Evolutionary conservation across 2,329 filamentous ascomycete species (phyloP).

Genomic region (Diaporthe citriasiana): DNA sequence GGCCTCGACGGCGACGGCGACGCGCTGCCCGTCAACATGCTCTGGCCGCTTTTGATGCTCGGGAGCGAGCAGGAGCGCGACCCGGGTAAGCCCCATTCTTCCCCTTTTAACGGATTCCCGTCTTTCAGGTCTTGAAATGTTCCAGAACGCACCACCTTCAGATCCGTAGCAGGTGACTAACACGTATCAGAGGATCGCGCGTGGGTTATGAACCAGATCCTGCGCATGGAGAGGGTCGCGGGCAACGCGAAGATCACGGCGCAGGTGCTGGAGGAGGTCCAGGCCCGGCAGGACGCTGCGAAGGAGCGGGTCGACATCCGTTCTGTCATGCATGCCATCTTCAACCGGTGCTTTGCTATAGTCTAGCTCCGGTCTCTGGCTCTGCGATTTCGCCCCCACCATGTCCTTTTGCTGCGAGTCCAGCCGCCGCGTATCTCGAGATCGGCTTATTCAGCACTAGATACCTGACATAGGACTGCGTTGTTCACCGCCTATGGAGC

Average conservation of each 20-base stretch:
- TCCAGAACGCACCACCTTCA: no score
- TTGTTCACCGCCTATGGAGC: not conserved
- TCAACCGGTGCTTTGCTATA: conserved; percentile 67
- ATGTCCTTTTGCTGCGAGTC: not conserved
- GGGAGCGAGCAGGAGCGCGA: conserved; percentile 67
- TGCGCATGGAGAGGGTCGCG: conserved; percentile 61
- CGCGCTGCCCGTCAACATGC: conserved; percentile 67
- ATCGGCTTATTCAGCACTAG: conserved; percentile 17
- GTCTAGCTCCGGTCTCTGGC: conserved; percentile 47
- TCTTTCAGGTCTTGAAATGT: no score
- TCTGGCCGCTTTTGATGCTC: conserved; percentile 70
- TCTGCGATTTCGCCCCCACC: not conserved
- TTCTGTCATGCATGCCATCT: conserved; percentile 62
- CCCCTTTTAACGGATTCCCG: no score
- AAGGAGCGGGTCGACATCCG: conserved; percentile 60
- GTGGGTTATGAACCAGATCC: conserved; percentile 66
- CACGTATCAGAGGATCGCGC: conserved; percentile 59
- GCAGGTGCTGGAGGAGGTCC: conserved; percentile 61
- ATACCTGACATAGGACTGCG: not conserved
- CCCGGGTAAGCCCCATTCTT: no score
- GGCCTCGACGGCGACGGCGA: conserved; percentile 55
- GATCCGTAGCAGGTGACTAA: no score
- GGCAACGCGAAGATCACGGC: conserved; percentile 61
- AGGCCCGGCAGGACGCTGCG: conserved; percentile 57
- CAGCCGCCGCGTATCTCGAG: not conserved